These are phyloP conservation scores for Halteria grandinella DNA, from an alignment of 73 alveolate genomes.

Conservation along the genomic window DNA sequence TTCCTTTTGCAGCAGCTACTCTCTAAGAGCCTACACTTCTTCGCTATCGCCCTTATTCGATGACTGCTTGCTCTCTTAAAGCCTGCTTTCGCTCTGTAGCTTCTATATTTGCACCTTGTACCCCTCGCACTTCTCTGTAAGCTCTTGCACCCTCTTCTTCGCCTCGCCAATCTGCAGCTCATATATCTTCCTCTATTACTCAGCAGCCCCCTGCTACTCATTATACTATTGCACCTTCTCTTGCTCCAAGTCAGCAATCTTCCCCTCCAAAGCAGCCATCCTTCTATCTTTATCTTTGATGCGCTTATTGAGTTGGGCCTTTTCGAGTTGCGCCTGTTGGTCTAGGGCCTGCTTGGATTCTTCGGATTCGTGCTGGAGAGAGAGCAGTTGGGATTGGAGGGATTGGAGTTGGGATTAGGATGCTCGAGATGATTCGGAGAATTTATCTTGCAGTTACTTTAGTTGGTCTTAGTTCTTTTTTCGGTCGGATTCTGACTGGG, in stretches of 20 bases:
- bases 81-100: background rate
- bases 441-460: constrained; percentile 5
- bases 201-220: constrained; percentile 19
- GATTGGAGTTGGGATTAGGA: background rate
- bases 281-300: constrained; percentile 52
- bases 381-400: background rate
- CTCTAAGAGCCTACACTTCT: too few species aligned
- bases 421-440: background rate
- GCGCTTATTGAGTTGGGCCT: background rate
- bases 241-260: constrained; percentile 10
- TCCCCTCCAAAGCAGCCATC: background rate
- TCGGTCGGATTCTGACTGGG: background rate
- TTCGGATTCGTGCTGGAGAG: constrained; percentile 1
- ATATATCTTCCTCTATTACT: background rate
- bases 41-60: too few species aligned
- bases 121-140: constrained; percentile 27
- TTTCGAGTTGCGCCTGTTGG: constrained; percentile 20
- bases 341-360: constrained; percentile 21
- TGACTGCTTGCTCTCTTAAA: too few species aligned
- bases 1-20: too few species aligned
- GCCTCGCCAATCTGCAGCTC: constrained; percentile 33
- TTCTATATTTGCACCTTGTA: background rate
- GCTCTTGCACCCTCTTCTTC: constrained; percentile 38
- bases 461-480: background rate
- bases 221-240: constrained; percentile 7